phyloP scores from a whole-genome alignment of 2,329 filamentous ascomycete genomes.

The Cladophialophora psammophila region DNA sequence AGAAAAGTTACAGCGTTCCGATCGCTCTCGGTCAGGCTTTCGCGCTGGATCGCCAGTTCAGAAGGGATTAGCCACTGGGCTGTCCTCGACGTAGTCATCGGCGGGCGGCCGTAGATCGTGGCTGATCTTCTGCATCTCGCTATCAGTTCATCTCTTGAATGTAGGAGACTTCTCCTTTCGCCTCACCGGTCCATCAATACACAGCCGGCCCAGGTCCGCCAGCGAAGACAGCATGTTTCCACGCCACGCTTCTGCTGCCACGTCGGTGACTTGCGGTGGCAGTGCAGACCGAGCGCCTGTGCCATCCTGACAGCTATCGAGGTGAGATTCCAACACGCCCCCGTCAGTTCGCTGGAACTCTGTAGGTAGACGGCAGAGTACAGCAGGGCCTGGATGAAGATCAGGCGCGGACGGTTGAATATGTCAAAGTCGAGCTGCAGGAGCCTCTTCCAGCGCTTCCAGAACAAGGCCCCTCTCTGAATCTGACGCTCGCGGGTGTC shows the following conservation, averaged over 20 bases:
- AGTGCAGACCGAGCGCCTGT: constrained; percentile 55
- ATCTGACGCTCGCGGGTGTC: constrained; percentile 47
- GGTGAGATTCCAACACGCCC: constrained; percentile 58
- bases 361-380: constrained; percentile 59
- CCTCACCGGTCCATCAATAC: constrained; percentile 45
- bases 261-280: constrained; percentile 44
- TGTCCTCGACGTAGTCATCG: constrained; percentile 5
- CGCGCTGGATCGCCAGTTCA: background rate
- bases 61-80: background rate
- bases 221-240: background rate
- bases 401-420: constrained; percentile 51
- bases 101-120: constrained; percentile 16
- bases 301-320: constrained; percentile 57
- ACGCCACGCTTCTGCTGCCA: constrained; percentile 22
- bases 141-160: background rate
- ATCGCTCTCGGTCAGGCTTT: background rate
- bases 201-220: constrained; percentile 46
- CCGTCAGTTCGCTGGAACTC: constrained; percentile 55
- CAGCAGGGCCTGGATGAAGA: constrained; percentile 56
- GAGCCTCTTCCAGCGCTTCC: constrained; percentile 15
- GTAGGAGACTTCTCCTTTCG: background rate
- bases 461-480: constrained; percentile 44
- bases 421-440: constrained; percentile 48
- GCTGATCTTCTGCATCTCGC: constrained; percentile 3
- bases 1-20: background rate